phyloP scores from a whole-genome alignment of 2,329 filamentous ascomycete species.

The Diaporthe nobilis region DNA sequence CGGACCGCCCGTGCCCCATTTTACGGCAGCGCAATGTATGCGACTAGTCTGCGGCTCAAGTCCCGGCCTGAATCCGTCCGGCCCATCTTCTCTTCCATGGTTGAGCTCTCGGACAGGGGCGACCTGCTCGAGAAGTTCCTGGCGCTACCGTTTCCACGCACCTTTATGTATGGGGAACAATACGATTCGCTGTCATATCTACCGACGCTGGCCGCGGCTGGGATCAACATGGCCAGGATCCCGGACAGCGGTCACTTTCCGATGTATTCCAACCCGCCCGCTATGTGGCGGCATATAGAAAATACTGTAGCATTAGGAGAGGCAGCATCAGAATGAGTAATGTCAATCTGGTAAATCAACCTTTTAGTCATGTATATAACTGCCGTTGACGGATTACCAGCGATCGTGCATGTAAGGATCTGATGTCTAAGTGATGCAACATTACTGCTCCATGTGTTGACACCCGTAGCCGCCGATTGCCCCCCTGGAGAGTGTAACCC shows the following conservation, averaged over 20 bases:
- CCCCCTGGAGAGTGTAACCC: not conserved
- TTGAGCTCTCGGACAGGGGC: not conserved
- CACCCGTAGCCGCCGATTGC: not conserved
- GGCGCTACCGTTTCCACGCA: not conserved
- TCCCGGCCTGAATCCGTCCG: not conserved
- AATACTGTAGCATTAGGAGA: not conserved
- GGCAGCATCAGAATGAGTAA: not conserved
- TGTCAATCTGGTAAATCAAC: not conserved
- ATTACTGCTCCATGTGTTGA: not conserved
- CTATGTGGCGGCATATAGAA: conserved; percentile 4
- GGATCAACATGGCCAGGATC: not conserved
- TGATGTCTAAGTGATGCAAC: not conserved
- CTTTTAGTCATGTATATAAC: accelerated
- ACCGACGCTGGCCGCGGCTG: not conserved
- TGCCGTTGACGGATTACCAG: not conserved
- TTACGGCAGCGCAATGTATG: conserved; percentile 7
- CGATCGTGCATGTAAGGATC: not conserved
- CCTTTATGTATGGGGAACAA: not conserved
- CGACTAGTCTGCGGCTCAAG: conserved; percentile 14
- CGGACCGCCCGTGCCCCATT: not conserved
- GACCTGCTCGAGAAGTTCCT: conserved; percentile 2
- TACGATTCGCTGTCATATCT: not conserved
- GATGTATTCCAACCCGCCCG: conserved; percentile 8
- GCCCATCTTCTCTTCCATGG: not conserved
- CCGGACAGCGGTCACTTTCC: not conserved